A percentile compares a stretch with the other conserved stretches of the same genome.
Conservation (phyloP, 2,329 filamentous ascomycete species). For the Mariannaea sp. region DNA sequence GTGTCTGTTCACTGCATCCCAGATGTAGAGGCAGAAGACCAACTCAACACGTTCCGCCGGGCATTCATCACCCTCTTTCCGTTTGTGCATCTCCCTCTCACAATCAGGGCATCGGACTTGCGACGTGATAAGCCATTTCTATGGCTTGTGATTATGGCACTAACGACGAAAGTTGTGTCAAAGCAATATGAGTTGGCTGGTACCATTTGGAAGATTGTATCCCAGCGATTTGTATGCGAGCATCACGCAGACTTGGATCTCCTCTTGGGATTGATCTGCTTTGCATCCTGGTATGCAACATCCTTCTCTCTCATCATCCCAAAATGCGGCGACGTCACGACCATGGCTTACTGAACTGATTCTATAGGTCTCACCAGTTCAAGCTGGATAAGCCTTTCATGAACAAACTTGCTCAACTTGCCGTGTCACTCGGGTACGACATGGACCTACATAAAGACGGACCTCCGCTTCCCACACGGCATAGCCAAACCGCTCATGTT, state of each 20-base stretch:
- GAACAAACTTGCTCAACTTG: slow-evolving; percentile 43
- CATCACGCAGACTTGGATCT: slow-evolving; percentile 38
- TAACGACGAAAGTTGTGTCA: slow-evolving; percentile 29
- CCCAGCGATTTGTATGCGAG: slow-evolving; percentile 31
- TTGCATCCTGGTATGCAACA: slow-evolving; percentile 35
- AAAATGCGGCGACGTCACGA: too few species aligned
- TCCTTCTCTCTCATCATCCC: neutral
- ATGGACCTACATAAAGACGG: slow-evolving; percentile 41
- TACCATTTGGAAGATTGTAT: slow-evolving; percentile 34
- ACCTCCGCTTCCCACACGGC: neutral
- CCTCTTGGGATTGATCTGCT: slow-evolving; percentile 37
- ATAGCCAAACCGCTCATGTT: neutral
- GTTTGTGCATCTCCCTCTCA: slow-evolving; percentile 30
- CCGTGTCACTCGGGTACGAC: slow-evolving; percentile 45
- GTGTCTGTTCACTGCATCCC: slow-evolving; percentile 11
- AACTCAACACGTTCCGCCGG: slow-evolving; percentile 18
- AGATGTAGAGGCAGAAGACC: slow-evolving; percentile 12
- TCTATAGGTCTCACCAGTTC: slow-evolving; percentile 26
- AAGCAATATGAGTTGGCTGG: slow-evolving; percentile 35
- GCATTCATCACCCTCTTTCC: slow-evolving; percentile 34
- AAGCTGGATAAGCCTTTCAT: slow-evolving; percentile 44
- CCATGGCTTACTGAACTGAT: slow-evolving; percentile 24
- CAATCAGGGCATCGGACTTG: slow-evolving; percentile 31
- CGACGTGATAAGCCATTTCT: slow-evolving; percentile 43
- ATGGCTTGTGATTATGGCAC: slow-evolving; percentile 46